These are phyloP conservation scores for Vigna reflexopilosa DNA, from an alignment of 306 rosid species.

Conservation along the genomic window DNA sequence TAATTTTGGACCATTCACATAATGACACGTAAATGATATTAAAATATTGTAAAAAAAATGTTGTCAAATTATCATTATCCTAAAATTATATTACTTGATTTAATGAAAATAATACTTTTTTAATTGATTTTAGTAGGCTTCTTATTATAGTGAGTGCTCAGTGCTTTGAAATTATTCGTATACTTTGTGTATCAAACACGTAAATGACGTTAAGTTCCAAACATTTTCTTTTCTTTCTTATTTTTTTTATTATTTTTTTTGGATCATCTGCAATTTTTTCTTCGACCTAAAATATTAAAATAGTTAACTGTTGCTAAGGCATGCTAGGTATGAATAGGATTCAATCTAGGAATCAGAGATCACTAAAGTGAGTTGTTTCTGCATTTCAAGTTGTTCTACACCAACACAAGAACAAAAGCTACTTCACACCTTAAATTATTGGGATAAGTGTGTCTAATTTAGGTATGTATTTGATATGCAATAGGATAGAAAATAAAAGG, in stretches of 20 bases:
- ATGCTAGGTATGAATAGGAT: not conserved
- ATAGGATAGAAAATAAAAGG: too few species aligned
- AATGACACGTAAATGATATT: too few species aligned
- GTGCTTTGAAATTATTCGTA: not conserved
- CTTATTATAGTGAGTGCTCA: not conserved
- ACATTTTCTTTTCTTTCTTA: not conserved
- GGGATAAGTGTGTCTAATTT: not conserved
- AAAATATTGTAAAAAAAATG: too few species aligned
- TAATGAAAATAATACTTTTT: not conserved
- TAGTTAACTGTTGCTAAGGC: not conserved
- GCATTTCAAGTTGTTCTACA: not conserved
- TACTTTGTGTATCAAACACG: slow-evolving; percentile 16
- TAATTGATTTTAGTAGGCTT: not conserved
- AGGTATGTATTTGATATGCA: not conserved
- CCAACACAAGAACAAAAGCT: too few species aligned
- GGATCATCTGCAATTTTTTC: not conserved
- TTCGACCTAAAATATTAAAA: not conserved
- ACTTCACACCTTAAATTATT: not conserved
- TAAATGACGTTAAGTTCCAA: not conserved
- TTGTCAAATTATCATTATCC: too few species aligned
- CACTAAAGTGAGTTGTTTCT: not conserved
- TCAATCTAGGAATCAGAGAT: not conserved
- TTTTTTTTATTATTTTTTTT: not conserved
- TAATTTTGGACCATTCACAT: too few species aligned
- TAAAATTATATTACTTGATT: not conserved